A percentile compares a stretch with the other conserved stretches of the same genome.
Conservation (phyloP, 192 early-diverging fungal genomes). For the Fimicolochytrium jonesii region DNA sequence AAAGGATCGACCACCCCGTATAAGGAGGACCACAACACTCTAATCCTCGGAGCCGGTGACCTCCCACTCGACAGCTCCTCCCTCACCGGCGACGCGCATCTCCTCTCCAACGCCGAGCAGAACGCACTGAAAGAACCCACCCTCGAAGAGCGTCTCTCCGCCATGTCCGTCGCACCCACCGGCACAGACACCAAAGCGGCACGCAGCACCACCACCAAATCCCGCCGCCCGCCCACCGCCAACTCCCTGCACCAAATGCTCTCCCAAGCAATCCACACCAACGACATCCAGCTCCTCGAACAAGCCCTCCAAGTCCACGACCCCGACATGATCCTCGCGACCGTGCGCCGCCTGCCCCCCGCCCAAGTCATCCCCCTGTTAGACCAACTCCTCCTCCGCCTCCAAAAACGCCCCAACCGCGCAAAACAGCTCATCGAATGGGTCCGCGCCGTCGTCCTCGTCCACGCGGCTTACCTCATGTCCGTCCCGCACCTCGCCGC, state of each 20-base stretch:
- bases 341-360: slow-evolving; percentile 35
- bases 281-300: slow-evolving; percentile 40
- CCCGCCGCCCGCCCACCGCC: slow-evolving; percentile 28
- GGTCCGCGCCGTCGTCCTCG: slow-evolving; percentile 40
- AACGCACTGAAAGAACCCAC: slow-evolving; percentile 31
- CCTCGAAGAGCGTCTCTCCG: slow-evolving; percentile 39
- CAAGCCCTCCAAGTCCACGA: slow-evolving; percentile 32
- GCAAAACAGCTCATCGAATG: slow-evolving; percentile 42
- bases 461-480: slow-evolving; percentile 41
- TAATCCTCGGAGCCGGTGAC: slow-evolving; percentile 17
- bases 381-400: slow-evolving; percentile 29
- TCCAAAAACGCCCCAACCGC: slow-evolving; percentile 35
- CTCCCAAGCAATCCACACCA: slow-evolving; percentile 36
- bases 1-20: background rate
- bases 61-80: slow-evolving; percentile 6
- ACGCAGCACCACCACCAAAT: slow-evolving; percentile 2
- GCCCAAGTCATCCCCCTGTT: slow-evolving; percentile 37
- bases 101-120: background rate
- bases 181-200: background rate
- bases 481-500: slow-evolving; percentile 32
- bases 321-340: slow-evolving; percentile 33
- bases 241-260: slow-evolving; percentile 40
- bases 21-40: background rate
- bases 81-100: background rate
- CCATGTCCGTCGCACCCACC: slow-evolving; percentile 19